Base-by-base conservation (phyloP, 2,329 filamentous ascomycete species). In the Scedosporium dehoogii region DNA sequence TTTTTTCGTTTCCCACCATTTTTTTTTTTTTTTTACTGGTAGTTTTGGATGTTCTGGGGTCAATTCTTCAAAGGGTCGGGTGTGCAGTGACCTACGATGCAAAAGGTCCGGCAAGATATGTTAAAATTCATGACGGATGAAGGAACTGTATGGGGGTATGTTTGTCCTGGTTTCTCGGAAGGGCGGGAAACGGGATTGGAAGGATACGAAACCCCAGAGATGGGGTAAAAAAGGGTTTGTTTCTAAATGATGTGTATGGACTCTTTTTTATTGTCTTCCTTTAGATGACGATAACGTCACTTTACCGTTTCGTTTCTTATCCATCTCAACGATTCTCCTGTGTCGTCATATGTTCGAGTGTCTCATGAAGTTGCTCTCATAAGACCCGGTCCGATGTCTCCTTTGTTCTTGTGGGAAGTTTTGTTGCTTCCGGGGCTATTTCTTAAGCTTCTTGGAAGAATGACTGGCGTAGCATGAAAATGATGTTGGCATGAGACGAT, bases 1-100 rank as follows among this genome's bases (percentile, higher is more conserved):
- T 64, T 64, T 59, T 29, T 64, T 62, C 55, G 14, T 58, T 29
- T 25, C 41, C 61, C 60, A 53, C 41, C 23, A 44, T 55, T n/a
- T 59, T 57, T 44, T n/a, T n/a, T 21, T 46, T 41, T 29, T 27
- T 41, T 53, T 62, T 60, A 25, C 21, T 59, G 10, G 27, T 59
- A 18, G 23, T 44, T 44, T 59, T 12, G 33, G 33, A 38, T 38
- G 33, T 12, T 12, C 14, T 38, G 33, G 33, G 9, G 33, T 12
- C 33, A 10, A 12, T 38, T 33, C 29, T 33, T 38, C 33, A 1
- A 38, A 38, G 33, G 33, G 3, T 38, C 9, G 33, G 33, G 33
- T 38, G 33, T 38, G 33, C 33, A 12, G 33, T 12, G 33, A 38
- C 33, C 10, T 4, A 12, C 33, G 33, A 4, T 38, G 33, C 33